These are phyloP conservation scores for Phialophora expanda DNA, from an alignment of 2,329 filamentous ascomycete genomes.

Conservation along the genomic window DNA sequence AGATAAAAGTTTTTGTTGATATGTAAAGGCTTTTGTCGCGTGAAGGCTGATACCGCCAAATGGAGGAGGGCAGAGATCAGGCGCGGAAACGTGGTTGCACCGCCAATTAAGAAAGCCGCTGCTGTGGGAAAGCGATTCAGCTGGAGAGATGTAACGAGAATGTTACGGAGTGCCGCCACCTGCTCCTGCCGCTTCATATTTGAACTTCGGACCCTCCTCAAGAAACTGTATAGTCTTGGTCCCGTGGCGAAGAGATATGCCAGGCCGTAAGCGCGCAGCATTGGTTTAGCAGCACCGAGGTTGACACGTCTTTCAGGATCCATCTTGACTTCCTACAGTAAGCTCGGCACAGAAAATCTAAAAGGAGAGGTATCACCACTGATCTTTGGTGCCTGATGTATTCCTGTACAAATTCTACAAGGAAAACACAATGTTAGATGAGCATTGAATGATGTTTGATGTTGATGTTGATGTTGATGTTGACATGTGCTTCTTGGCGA, in stretches of 20 bases:
- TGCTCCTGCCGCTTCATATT: constrained; percentile 45
- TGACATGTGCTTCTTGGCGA: neutral
- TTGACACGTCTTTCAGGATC: constrained; percentile 8
- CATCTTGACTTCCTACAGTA: constrained; percentile 4
- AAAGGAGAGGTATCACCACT: neutral
- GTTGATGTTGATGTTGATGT: constrained; percentile 1
- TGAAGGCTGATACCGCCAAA: constrained; percentile 37
- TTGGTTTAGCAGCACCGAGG: constrained; percentile 33
- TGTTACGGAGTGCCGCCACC: constrained; percentile 40
- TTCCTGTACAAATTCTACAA: neutral
- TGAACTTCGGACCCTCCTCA: constrained; percentile 45
- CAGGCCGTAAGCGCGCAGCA: constrained; percentile 55
- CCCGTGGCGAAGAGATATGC: constrained; percentile 56
- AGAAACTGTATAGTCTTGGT: constrained; percentile 52
- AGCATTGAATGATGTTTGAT: neutral
- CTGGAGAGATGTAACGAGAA: constrained; percentile 36
- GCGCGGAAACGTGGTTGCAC: constrained; percentile 55
- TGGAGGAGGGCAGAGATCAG: constrained; percentile 41
- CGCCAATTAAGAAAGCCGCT: constrained; percentile 58
- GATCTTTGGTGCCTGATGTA: neutral
- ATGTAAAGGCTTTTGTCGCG: neutral
- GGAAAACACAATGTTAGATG: neutral
- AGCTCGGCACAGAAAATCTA: neutral
- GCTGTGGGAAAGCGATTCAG: constrained; percentile 41
- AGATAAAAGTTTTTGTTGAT: constrained; percentile 1